A percentile compares a stretch with the other conserved stretches of the same genome.
Evolutionary conservation across 345 rosid species (phyloP).

Genomic region (Salix koriyanagi): DNA sequence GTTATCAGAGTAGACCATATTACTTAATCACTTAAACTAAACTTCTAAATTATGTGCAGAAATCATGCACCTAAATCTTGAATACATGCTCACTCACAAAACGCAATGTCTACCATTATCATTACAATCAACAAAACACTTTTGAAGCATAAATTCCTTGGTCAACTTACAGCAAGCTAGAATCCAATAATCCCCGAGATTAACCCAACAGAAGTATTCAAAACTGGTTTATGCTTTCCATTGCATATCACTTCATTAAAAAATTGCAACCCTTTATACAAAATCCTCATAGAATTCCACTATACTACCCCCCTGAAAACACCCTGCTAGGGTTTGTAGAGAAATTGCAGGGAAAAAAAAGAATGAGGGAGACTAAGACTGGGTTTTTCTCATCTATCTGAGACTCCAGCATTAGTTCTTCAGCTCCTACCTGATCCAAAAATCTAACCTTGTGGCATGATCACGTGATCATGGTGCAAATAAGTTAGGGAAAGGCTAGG

Average conservation of each 20-base stretch:
- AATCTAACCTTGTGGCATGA: constrained; percentile 29
- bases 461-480: constrained; percentile 33
- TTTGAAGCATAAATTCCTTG: too few relatives aligned
- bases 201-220: too few relatives aligned
- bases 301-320: constrained; percentile 42
- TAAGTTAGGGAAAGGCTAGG: constrained; percentile 30
- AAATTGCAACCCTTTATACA: constrained; percentile 46
- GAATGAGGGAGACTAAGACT: constrained; percentile 3
- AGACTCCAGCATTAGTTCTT: constrained; percentile 32
- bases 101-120: too few relatives aligned
- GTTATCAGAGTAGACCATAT: constrained; percentile 71
- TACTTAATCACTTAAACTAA: constrained; percentile 57
- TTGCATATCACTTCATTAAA: constrained; percentile 45
- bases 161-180: too few relatives aligned
- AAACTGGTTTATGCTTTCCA: constrained; percentile 35
- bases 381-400: constrained; percentile 32
- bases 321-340: constrained; percentile 33
- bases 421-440: constrained; percentile 30
- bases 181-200: too few relatives aligned
- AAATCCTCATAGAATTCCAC: constrained; percentile 69
- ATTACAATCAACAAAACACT: too few relatives aligned
- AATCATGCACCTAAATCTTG: too few relatives aligned
- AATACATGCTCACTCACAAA: too few relatives aligned
- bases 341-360: too few relatives aligned
- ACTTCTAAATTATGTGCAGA: constrained; percentile 18